phyloP scores from a whole-genome alignment of 2,329 filamentous ascomycete genomes.

The Aspergillus sp. region DNA sequence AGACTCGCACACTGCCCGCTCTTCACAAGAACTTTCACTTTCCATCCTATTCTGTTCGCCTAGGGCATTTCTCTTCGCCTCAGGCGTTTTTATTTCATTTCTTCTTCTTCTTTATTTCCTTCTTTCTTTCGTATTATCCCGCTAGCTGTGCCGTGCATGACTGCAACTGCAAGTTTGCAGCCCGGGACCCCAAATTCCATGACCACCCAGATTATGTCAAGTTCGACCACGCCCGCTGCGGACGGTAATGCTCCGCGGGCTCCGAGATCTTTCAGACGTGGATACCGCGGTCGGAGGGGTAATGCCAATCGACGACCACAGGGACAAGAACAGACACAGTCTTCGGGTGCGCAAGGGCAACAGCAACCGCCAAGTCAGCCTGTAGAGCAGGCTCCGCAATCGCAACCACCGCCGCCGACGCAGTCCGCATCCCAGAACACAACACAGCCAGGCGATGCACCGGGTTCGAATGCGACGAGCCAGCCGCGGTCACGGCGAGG shows the following conservation, averaged over 20 bases:
- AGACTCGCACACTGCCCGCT: constrained; percentile 4
- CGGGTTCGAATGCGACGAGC: constrained; percentile 9
- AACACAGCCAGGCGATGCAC: constrained; percentile 1
- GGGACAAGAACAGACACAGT: constrained; percentile 11
- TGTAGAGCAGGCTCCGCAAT: neutral
- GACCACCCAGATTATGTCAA: constrained; percentile 18
- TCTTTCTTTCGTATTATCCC: neutral
- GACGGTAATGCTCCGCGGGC: constrained; percentile 17
- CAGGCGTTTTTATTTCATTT: neutral
- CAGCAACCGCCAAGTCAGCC: constrained; percentile 6
- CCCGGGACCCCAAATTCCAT: neutral
- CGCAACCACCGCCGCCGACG: neutral
- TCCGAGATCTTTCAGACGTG: constrained; percentile 22
- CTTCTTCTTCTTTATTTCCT: neutral
- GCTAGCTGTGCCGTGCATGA: neutral
- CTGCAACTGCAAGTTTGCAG: constrained; percentile 7
- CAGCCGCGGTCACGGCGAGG: constrained; percentile 22
- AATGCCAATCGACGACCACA: constrained; percentile 17
- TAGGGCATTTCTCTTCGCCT: neutral
- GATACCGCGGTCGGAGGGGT: constrained; percentile 29
- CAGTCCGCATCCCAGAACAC: neutral
- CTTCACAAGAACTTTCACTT: constrained; percentile 2
- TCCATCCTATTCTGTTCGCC: neutral
- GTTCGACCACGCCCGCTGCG: constrained; percentile 7
- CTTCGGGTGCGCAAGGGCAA: constrained; percentile 11